Evolutionary conservation across 139 green algal species (phyloP).

Genomic region (Monoraphidium neglectum): DNA sequence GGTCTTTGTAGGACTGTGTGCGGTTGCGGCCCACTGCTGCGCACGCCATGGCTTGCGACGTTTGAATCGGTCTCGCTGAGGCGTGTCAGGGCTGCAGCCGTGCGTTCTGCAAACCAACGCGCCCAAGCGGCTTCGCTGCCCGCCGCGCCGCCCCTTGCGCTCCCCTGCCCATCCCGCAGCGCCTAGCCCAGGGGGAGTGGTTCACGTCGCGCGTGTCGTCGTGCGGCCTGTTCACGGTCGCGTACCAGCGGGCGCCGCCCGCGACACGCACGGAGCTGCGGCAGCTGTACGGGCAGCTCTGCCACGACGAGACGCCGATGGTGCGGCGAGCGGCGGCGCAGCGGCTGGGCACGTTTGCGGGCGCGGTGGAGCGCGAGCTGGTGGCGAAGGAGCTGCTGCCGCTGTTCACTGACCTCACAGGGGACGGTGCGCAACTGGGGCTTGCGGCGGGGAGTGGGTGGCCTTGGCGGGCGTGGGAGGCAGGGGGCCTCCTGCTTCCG

Average conservation of each 20-base stretch:
- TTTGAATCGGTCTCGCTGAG: too few species aligned
- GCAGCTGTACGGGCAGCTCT: slow-evolving; percentile 78
- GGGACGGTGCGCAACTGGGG: slow-evolving; percentile 87
- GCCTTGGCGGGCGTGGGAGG: too few species aligned
- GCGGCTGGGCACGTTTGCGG: slow-evolving; percentile 87
- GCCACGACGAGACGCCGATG: slow-evolving; percentile 99
- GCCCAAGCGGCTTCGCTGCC: background rate
- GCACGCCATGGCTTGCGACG: too few species aligned
- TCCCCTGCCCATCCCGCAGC: slow-evolving; percentile 48
- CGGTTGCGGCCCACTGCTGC: too few species aligned
- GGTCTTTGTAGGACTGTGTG: too few species aligned
- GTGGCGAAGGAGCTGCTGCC: slow-evolving; percentile 86
- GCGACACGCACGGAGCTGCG: slow-evolving; percentile 72
- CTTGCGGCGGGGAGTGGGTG: too few species aligned
- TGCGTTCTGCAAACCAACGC: too few species aligned
- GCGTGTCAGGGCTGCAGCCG: too few species aligned
- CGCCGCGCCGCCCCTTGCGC: background rate
- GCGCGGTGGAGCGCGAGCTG: slow-evolving; percentile 73
- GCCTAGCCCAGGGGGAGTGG: slow-evolving; percentile 93
- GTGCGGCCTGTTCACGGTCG: slow-evolving; percentile 86
- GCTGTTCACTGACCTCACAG: slow-evolving; percentile 87
- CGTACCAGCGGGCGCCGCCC: slow-evolving; percentile 65
- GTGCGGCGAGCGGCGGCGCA: slow-evolving; percentile 89
- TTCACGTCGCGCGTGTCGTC: slow-evolving; percentile 96
- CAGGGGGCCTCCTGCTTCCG: too few species aligned